Evolutionary conservation across 768 basidiomycete genomes (phyloP), one percentile per base, ranked within the genome.

Genomic region (Pulveroboletus sp.): DNA sequence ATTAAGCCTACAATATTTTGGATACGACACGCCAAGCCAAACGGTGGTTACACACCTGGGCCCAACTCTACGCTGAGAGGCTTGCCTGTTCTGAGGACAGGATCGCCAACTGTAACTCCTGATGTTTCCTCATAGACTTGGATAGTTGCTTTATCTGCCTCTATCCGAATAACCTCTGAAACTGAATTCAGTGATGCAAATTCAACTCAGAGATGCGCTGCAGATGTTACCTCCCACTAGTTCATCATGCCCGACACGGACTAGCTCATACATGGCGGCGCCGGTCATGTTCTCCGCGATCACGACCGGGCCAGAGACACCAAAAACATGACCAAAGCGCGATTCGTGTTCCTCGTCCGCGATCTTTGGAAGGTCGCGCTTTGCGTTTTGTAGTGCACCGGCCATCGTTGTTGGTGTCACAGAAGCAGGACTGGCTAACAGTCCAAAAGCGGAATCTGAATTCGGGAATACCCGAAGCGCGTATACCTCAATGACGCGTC

Each of bases 121-220:
- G 95, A 96, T 6, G 95, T 98, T 75, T 99, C 96, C 71, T 99
- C 96, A 64, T 99, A 98, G 9, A 99, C 96, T 70, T 99, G 96
- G 54, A 99, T 97, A 11, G 96, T 98, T 38, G 90, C 90, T 73
- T 96, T 95, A 73, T 99, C 96, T 54, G 84, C 84, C 59, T 98
- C 96, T 72, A 99, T 97, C 62, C 96, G 83, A 62, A 99, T 99
- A 62, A 99, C 96, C 91, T 99, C 96, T 94, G 63, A 35, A 39
- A 43, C 31, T 32, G 15, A 24, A n/a, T 43, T 67, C 11, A 67
- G 56, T 24, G 51, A 33, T 36, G 24, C 17, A 27, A 33, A 40
- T 28, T 7, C 7, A 41, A 28, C 36, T 41, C 31, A 14, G 30
- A 18, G 21, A 39, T n/a, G 33, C 15, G 47, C 11, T 33, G 35